Evolutionary conservation across 257 asterid genomes (phyloP), one percentile per base, ranked within the genome.

Genomic region (Datura wrightii): DNA sequence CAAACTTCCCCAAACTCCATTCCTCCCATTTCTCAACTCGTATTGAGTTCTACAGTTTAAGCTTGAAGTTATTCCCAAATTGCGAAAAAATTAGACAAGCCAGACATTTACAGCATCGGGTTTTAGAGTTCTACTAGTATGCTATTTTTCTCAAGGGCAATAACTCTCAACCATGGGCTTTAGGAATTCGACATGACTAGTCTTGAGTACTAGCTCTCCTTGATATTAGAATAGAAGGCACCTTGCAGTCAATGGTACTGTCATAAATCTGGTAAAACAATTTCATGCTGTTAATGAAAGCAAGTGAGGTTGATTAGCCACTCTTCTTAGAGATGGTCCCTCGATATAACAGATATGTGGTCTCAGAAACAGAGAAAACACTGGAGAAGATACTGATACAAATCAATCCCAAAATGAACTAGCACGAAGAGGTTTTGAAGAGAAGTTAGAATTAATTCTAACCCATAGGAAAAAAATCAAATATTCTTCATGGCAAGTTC

Each of bases 401-500:
- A 74, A 24, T 60, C 42, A 24, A 48, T 48, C 19, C n/a, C 0
- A 7, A 74, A 48, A 36, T 19, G 60, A 48, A 24, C 81, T 74
- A 74, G 44, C 19, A 74, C 37, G 3, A 74, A 1, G 59, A 74
- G 42, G n/a, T 74, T 16, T 24, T 19, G 6, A 24, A 48, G 60
- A 74, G 9, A 48, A 3, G 18, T 3, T 48, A 6, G 42, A 39
- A 48, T 74, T 48, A 48, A 74, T 74, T 24, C 59, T 48, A 48
- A 2, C 58, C 19, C 60, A 5, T 24, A 2, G 34, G 53, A 0
- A 71, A 71, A 24, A 24, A 24, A 46, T 46, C 0, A 5, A 31
- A 74, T 48, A 50, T 48, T 15, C 60, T 46, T 72, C 11, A 71
- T 44, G 80, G 11, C 80, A 72, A 46, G 80, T 72, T n/a, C 58